These are phyloP conservation scores for Hymenoscyphus fructigenus DNA, from an alignment of 2,329 filamentous ascomycete species.

Conservation along the genomic window DNA sequence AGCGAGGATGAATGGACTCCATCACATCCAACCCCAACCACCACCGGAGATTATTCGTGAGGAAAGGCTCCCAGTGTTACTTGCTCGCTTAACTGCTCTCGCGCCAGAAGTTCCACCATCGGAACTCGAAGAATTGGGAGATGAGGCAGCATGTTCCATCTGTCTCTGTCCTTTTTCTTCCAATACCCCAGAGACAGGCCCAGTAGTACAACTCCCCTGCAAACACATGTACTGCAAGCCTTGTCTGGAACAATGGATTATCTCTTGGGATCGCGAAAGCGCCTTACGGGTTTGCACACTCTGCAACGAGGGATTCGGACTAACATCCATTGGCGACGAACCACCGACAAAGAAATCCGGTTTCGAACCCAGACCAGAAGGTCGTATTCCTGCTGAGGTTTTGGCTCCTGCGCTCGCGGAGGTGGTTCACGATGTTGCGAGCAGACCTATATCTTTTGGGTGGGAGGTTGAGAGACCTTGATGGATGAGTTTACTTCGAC, in stretches of 20 bases:
- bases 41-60: conserved; percentile 4
- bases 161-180: neutral
- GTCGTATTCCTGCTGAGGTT: neutral
- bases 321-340: neutral
- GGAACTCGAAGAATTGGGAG: neutral
- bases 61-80: neutral
- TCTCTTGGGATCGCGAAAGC: conserved; percentile 4
- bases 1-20: neutral
- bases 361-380: neutral
- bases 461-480: neutral
- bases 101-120: neutral
- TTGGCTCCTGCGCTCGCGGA: neutral
- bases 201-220: neutral
- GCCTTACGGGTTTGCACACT: conserved; percentile 3
- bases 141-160: neutral
- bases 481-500: neutral
- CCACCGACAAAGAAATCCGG: neutral
- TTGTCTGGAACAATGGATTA: conserved; percentile 6
- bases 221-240: neutral
- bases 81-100: neutral
- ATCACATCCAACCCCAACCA: neutral
- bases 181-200: neutral
- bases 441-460: neutral
- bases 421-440: neutral
- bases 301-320: neutral